Percentiles rank a stretch among this genome's conserved stretches.
These are phyloP conservation scores for Polychaeton citri DNA, from an alignment of 2,329 filamentous ascomycete genomes.

Conservation along the genomic window DNA sequence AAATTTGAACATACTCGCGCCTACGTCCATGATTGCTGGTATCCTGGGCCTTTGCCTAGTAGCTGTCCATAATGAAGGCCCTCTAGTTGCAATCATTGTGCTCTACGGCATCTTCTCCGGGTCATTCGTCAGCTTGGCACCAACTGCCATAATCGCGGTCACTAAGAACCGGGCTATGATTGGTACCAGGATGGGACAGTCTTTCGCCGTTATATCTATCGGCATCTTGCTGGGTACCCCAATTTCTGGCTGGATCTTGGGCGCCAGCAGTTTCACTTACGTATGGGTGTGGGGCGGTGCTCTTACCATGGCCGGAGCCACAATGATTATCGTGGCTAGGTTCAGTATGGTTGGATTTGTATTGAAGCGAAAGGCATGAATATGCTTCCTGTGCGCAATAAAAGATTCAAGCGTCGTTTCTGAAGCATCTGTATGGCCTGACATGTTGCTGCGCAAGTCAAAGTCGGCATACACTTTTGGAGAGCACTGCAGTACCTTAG, in stretches of 20 bases:
- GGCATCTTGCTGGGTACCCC: constrained; percentile 44
- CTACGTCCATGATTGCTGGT: constrained; percentile 27
- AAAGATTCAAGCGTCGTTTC: too few relatives aligned
- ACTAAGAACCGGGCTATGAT: constrained; percentile 30
- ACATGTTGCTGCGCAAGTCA: too few relatives aligned
- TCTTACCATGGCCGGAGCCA: constrained; percentile 13
- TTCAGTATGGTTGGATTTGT: constrained; percentile 16
- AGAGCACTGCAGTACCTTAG: too few relatives aligned
- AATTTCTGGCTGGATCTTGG: constrained; percentile 42
- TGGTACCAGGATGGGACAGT: constrained; percentile 14
- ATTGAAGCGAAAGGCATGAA: constrained; percentile 6
- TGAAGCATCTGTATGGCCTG: too few relatives aligned
- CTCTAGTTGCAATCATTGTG: constrained; percentile 28
- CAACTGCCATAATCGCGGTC: constrained; percentile 32
- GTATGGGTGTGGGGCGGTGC: constrained; percentile 33
- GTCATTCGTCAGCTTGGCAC: constrained; percentile 32
- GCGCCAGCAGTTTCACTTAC: constrained; percentile 27
- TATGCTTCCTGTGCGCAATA: too few relatives aligned
- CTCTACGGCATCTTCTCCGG: constrained; percentile 39
- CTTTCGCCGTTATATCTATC: constrained; percentile 37
- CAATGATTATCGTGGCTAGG: constrained; percentile 11
- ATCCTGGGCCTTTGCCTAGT: constrained; percentile 31
- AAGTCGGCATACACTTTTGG: too few relatives aligned
- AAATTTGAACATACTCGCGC: constrained; percentile 34
- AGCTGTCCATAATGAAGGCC: constrained; percentile 17